phyloP scores from a whole-genome alignment of 441 rosid genomes.

The Arabidopsis lyrata region DNA sequence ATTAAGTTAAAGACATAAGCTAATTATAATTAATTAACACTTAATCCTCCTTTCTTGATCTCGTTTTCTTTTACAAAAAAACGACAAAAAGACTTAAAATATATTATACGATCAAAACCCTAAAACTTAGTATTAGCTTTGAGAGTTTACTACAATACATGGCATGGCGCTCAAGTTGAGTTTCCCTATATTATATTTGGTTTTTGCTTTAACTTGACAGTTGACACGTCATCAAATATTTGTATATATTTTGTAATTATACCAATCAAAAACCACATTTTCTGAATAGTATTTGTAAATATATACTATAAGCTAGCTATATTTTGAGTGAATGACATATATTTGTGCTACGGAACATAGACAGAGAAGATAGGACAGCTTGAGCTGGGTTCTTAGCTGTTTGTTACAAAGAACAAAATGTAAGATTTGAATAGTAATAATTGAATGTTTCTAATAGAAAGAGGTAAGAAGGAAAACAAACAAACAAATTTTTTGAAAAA shows the following conservation, averaged over 20 bases:
- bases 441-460: neutral
- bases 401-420: slow-evolving; percentile 30
- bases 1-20: neutral
- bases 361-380: slow-evolving; percentile 36
- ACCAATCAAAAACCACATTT: neutral
- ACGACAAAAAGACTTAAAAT: slow-evolving; percentile 1
- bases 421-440: slow-evolving; percentile 27
- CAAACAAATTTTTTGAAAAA: slow-evolving; percentile 11
- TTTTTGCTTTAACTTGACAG: neutral
- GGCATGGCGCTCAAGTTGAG: too few relatives aligned
- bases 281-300: slow-evolving; percentile 13
- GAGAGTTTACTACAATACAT: neutral
- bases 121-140: neutral
- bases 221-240: neutral
- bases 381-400: slow-evolving; percentile 44
- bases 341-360: slow-evolving; percentile 32
- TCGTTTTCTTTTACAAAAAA: neutral
- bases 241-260: too few relatives aligned
- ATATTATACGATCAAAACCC: neutral
- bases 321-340: slow-evolving; percentile 17
- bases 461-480: slow-evolving; percentile 2
- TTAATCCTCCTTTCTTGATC: slow-evolving; percentile 16
- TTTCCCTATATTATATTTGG: too few relatives aligned
- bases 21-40: neutral
- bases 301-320: neutral